Conservation (phyloP, 495 filamentous ascomycete species). For the Hypoxylon perforatum region DNA sequence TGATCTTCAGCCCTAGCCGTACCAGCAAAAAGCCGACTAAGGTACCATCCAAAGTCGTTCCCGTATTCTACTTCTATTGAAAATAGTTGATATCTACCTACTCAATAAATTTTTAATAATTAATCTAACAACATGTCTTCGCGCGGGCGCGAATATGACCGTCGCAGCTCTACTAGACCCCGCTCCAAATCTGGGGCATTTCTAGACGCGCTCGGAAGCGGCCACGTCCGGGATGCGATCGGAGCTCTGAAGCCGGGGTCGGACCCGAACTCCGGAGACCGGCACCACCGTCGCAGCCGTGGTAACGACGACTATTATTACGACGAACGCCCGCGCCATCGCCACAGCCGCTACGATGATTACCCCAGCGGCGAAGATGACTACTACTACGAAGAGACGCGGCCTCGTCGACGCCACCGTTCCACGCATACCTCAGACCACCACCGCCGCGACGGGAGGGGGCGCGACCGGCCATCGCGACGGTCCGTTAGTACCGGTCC, state of each 20-base stretch:
- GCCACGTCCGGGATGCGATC: constrained; percentile 9
- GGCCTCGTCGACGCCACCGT: constrained; percentile 10
- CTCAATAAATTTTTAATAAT: neutral
- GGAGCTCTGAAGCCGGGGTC: constrained; percentile 11
- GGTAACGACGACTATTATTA: neutral
- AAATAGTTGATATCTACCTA: neutral
- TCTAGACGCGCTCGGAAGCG: constrained; percentile 16
- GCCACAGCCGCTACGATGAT: neutral
- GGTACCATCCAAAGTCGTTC: neutral
- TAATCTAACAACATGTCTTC: constrained; percentile 1
- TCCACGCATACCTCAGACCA: constrained; percentile 5
- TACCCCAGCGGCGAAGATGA: constrained; percentile 7
- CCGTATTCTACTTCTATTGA: neutral
- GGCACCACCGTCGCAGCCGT: constrained; percentile 1
- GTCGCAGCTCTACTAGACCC: neutral
- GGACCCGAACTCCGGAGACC: neutral
- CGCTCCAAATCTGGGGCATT: constrained; percentile 20
- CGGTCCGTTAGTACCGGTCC: neutral
- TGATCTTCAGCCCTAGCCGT: neutral
- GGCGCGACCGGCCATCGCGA: neutral
- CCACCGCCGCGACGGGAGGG: neutral
- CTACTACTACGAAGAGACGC: constrained; percentile 6
- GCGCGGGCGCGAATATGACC: constrained; percentile 13
- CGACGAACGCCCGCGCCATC: neutral
- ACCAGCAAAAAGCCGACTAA: neutral